phyloP scores from a whole-genome alignment of 805 yeast species.

The Yarrowia osloensis region DNA sequence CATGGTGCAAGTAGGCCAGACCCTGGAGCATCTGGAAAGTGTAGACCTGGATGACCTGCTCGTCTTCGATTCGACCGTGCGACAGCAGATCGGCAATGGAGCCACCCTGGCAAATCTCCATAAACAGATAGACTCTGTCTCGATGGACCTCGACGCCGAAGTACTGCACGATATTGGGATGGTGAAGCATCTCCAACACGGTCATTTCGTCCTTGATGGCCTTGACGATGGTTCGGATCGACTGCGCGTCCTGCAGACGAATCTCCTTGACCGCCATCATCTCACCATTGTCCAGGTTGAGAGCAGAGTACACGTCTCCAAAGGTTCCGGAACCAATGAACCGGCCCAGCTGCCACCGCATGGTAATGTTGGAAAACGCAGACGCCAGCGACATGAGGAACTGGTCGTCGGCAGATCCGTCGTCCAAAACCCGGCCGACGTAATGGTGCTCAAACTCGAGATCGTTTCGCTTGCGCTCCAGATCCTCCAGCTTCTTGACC shows the following conservation, averaged over 20 bases:
- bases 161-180: slow-evolving; percentile 95
- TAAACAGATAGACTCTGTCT: slow-evolving; percentile 89
- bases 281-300: slow-evolving; percentile 91
- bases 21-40: slow-evolving; percentile 94
- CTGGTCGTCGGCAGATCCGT: slow-evolving; percentile 82
- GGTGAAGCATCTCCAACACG: slow-evolving; percentile 89
- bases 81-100: slow-evolving; percentile 81
- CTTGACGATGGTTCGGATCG: slow-evolving; percentile 80
- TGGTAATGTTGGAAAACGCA: slow-evolving; percentile 82
- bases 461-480: slow-evolving; percentile 57
- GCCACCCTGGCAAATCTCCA: slow-evolving; percentile 98
- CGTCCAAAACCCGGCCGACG: slow-evolving; percentile 89
- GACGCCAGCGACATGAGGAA: slow-evolving; percentile 84
- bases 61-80: slow-evolving; percentile 95
- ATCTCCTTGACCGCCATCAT: slow-evolving; percentile 97
- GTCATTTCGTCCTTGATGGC: slow-evolving; percentile 95
- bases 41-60: slow-evolving; percentile 85
- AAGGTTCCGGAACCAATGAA: slow-evolving; percentile 94
- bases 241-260: slow-evolving; percentile 81
- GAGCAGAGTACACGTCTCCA: slow-evolving; percentile 91
- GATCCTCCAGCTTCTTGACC: slow-evolving; percentile 59
- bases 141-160: slow-evolving; percentile 97
- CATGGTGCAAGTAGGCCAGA: slow-evolving; percentile 86
- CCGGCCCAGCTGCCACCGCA: slow-evolving; percentile 96
- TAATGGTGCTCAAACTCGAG: slow-evolving; percentile 49